Evolutionary conservation across 352 stramenopile species (phyloP).

Genomic region (Pythium rhizo-oryzae): DNA sequence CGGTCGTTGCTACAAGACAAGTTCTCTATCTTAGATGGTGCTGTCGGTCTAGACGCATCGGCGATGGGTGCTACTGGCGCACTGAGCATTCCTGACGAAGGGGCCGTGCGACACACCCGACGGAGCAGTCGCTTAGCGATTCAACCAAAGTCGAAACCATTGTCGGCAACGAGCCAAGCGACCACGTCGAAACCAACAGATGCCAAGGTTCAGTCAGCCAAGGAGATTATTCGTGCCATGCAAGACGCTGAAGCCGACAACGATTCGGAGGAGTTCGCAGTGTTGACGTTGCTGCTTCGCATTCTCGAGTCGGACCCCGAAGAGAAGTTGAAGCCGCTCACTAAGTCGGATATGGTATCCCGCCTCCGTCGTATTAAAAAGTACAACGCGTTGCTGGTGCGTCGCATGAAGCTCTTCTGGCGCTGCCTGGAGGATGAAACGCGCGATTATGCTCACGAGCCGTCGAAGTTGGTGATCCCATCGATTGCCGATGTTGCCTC

Average conservation of each 20-base stretch:
- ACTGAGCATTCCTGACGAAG: background rate
- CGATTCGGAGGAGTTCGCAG: constrained; percentile 48
- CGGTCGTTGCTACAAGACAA: constrained; percentile 77
- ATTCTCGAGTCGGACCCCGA: constrained; percentile 55
- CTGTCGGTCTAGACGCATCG: background rate
- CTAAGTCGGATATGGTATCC: constrained; percentile 36
- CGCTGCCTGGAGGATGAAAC: constrained; percentile 52
- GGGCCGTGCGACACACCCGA: constrained; percentile 7
- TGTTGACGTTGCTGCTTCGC: constrained; percentile 54
- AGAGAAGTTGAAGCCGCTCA: constrained; percentile 64
- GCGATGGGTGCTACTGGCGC: background rate
- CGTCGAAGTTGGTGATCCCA: constrained; percentile 35
- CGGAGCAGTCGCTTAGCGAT: constrained; percentile 4
- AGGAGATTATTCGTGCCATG: constrained; percentile 13
- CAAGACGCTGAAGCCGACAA: constrained; percentile 18
- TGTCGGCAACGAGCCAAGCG: background rate
- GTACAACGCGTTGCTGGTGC: constrained; percentile 67
- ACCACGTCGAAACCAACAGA: background rate
- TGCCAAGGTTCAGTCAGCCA: background rate
- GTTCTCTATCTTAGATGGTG: constrained; percentile 36
- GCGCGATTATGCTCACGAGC: background rate
- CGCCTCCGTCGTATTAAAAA: constrained; percentile 50
- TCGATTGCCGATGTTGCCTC: constrained; percentile 55
- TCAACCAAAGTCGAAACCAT: background rate
- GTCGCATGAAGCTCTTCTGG: constrained; percentile 88